Evolutionary conservation across 1,284 basidiomycete genomes (phyloP).

Genomic region (Abortiporus biennis): DNA sequence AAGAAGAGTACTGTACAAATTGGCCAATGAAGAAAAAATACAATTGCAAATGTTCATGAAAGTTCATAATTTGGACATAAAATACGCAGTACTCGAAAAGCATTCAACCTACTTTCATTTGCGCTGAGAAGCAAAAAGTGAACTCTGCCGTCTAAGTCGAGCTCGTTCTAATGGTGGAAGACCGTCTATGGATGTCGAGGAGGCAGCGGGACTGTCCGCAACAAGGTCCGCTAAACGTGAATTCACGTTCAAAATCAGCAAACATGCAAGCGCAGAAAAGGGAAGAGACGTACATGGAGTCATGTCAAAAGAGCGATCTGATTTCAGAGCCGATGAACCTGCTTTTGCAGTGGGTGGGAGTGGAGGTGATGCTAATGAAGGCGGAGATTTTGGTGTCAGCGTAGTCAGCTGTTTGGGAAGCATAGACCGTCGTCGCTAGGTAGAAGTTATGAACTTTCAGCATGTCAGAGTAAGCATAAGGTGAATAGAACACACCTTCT

Average conservation of each 20-base stretch:
- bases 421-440: constrained; percentile 57
- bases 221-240: constrained; percentile 6
- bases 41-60: too few species aligned
- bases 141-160: constrained; percentile 10
- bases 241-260: not conserved
- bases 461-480: constrained; percentile 7
- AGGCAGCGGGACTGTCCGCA: constrained; percentile 4
- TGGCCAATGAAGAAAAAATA: too few species aligned
- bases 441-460: constrained; percentile 3
- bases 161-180: constrained; percentile 15
- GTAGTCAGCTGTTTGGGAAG: constrained; percentile 44
- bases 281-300: constrained; percentile 11
- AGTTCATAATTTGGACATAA: too few species aligned
- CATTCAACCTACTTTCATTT: too few species aligned
- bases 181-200: constrained; percentile 10
- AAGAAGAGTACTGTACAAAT: too few species aligned
- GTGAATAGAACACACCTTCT: constrained; percentile 46
- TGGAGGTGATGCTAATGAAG: too few species aligned
- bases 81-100: too few species aligned
- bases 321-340: not conserved
- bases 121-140: not conserved
- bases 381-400: not conserved
- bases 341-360: constrained; percentile 2
- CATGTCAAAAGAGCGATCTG: not conserved
- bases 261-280: not conserved